These are phyloP conservation scores for Yamadazyma ubonensis DNA, from an alignment of 805 yeast genomes.

Conservation along the genomic window DNA sequence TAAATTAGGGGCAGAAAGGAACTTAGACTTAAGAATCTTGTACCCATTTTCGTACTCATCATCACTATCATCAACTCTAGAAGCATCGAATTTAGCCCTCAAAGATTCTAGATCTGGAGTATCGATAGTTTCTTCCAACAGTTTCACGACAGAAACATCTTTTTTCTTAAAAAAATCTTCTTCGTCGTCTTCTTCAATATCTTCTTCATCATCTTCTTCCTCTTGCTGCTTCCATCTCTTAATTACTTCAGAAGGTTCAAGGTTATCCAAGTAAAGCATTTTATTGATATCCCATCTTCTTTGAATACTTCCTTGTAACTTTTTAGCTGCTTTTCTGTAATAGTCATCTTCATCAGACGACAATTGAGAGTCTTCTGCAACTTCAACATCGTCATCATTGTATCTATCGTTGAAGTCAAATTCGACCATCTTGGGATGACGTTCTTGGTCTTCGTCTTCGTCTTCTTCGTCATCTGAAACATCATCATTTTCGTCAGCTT, in stretches of 20 bases:
- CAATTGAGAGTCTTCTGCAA: conserved; percentile 48
- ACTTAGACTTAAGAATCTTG: conserved; percentile 43
- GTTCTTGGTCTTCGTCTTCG: conserved; percentile 35
- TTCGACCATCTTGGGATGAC: conserved; percentile 44
- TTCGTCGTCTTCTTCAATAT: conserved; percentile 45
- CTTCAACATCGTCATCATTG: conserved; percentile 37
- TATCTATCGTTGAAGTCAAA: conserved; percentile 43
- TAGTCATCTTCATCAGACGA: conserved; percentile 40
- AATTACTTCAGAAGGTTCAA: conserved; percentile 71
- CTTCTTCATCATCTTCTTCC: conserved; percentile 43
- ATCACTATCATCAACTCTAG: conserved; percentile 26
- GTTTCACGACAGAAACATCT: conserved; percentile 19
- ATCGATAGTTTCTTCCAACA: conserved; percentile 30
- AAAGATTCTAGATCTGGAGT: conserved; percentile 44
- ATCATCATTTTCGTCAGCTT: conserved; percentile 41
- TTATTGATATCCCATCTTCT: conserved; percentile 78
- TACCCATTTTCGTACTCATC: conserved; percentile 45
- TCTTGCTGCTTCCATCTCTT: conserved; percentile 65
- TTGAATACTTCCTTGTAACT: conserved; percentile 52
- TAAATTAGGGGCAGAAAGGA: conserved; percentile 53
- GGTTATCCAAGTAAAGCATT: conserved; percentile 73
- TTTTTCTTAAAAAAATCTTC: conserved; percentile 56
- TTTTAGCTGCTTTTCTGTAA: conserved; percentile 56
- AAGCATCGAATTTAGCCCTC: conserved; percentile 45
- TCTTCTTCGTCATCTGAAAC: conserved; percentile 46